phyloP scores from a whole-genome alignment of 2,329 filamentous ascomycete species.

The Cladosporium sphaerospermum region DNA sequence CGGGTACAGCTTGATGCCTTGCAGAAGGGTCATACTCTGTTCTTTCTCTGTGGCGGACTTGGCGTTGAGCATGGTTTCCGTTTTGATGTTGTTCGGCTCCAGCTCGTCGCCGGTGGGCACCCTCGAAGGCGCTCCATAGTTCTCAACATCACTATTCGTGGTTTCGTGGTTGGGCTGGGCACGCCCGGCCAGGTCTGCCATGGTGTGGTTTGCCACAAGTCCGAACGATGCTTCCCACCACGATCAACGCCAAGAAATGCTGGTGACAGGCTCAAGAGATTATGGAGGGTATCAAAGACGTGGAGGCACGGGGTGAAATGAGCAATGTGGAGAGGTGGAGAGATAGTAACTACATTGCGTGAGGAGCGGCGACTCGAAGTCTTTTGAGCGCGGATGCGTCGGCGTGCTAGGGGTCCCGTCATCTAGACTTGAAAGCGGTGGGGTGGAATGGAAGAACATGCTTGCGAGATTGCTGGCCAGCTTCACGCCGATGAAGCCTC shows the following conservation, averaged over 20 bases:
- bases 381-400: conserved; percentile 4
- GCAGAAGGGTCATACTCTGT: conserved; percentile 51
- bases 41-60: conserved; percentile 43
- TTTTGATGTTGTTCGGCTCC: conserved; percentile 22
- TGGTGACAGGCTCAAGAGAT: conserved; percentile 1
- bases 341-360: not conserved
- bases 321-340: not conserved
- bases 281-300: not conserved
- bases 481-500: not conserved
- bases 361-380: conserved; percentile 1
- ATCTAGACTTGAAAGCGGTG: conserved; percentile 8
- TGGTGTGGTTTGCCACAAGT: not conserved
- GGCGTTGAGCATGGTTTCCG: conserved; percentile 35
- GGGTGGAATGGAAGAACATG: conserved; percentile 12
- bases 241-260: conserved; percentile 6
- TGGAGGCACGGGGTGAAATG: not conserved
- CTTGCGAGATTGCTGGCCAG: conserved; percentile 9
- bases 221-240: not conserved
- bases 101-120: conserved; percentile 27
- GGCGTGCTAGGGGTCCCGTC: not conserved
- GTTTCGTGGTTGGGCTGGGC: not conserved
- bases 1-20: conserved; percentile 77
- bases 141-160: conserved; percentile 17
- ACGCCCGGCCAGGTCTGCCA: conserved; percentile 3
- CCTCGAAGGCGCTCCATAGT: conserved; percentile 17